Evolutionary conservation across 306 rosid genomes (phyloP).

Genomic region (Vigna radiata): DNA sequence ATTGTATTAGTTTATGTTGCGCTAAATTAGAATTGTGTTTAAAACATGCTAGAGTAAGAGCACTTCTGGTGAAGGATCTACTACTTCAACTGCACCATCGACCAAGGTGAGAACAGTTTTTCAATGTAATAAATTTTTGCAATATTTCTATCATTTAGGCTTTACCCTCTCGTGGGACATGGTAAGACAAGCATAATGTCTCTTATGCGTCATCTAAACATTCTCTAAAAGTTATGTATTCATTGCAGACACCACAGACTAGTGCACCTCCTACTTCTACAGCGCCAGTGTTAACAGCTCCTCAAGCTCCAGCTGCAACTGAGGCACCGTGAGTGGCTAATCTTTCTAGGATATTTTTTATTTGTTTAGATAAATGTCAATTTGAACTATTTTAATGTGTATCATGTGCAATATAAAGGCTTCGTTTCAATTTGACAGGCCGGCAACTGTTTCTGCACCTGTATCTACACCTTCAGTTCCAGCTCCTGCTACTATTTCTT

Average conservation of each 20-base stretch:
- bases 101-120: constrained; percentile 56
- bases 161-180: constrained; percentile 15
- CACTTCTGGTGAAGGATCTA: constrained; percentile 68
- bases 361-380: constrained; percentile 1
- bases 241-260: constrained; percentile 57
- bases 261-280: constrained; percentile 60
- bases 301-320: constrained; percentile 59
- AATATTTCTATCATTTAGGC: constrained; percentile 31
- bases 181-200: constrained; percentile 4
- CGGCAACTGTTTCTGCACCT: constrained; percentile 38
- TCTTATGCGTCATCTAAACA: background rate
- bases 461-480: constrained; percentile 32
- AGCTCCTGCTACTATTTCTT: constrained; percentile 23
- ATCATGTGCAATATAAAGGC: constrained; percentile 2
- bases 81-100: constrained; percentile 58
- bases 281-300: constrained; percentile 36
- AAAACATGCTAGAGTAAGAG: constrained; percentile 63
- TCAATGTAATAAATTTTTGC: constrained; percentile 10
- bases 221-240: constrained; percentile 14
- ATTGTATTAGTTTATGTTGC: constrained; percentile 20
- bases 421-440: constrained; percentile 53
- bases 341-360: constrained; percentile 10
- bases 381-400: constrained; percentile 25
- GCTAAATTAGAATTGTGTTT: constrained; percentile 32
- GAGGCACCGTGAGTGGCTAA: constrained; percentile 56